Conservation (phyloP, 78 protist species). For the Dictyostelium citrinum region DNA sequence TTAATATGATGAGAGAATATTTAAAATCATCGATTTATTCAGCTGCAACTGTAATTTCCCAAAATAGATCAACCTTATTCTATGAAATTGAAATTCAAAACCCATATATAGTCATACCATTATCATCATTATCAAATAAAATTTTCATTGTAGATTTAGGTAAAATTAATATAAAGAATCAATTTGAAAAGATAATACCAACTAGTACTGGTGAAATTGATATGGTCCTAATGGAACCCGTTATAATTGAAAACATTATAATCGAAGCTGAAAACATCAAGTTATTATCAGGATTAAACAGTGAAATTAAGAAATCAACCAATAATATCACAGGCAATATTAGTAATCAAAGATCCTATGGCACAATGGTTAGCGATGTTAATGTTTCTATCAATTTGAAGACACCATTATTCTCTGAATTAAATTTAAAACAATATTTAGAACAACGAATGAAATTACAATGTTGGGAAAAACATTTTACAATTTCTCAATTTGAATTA, state of each 20-base stretch:
- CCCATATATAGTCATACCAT: conserved; percentile 48
- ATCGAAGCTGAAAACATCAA: conserved; percentile 43
- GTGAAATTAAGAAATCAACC: neutral
- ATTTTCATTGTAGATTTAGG: conserved; percentile 62
- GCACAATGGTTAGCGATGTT: conserved; percentile 51
- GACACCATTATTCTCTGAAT: conserved; percentile 3
- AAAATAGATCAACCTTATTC: conserved; percentile 23
- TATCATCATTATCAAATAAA: conserved; percentile 56
- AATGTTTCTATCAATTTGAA: conserved; percentile 19
- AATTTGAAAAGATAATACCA: neutral
- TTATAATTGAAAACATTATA: conserved; percentile 17
- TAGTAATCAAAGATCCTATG: conserved; percentile 14
- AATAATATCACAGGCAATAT: neutral
- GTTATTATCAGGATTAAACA: conserved; percentile 30
- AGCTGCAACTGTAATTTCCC: conserved; percentile 43
- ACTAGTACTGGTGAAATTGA: neutral
- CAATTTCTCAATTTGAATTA: conserved; percentile 37
- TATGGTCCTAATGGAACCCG: neutral
- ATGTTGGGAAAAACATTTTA: conserved; percentile 12
- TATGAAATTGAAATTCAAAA: conserved; percentile 59
- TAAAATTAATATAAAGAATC: conserved; percentile 17
- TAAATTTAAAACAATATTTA: neutral
- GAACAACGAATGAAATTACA: neutral
- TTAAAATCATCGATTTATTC: conserved; percentile 47
- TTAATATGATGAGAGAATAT: conserved; percentile 55